phyloP scores from a whole-genome alignment of 331 rosid genomes.

The Ulmus americana region DNA sequence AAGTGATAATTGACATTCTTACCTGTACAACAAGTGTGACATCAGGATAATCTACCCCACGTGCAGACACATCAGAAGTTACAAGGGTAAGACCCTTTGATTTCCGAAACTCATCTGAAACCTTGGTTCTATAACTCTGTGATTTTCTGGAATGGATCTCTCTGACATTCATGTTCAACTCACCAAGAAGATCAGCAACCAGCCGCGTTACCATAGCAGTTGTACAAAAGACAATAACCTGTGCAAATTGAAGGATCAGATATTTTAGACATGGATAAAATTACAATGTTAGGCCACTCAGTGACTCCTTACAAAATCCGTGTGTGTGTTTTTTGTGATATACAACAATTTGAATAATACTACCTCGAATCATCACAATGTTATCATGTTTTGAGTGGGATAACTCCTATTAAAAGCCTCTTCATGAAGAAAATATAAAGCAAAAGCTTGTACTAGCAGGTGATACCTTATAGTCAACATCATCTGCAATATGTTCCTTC shows the following conservation, averaged over 20 bases:
- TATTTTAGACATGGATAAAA: not conserved
- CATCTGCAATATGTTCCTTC: slow-evolving; percentile 84
- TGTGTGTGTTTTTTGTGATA: not conserved
- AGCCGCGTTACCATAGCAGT: slow-evolving; percentile 90
- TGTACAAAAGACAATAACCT: slow-evolving; percentile 97
- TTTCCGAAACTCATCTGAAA: slow-evolving; percentile 90
- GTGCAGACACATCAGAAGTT: slow-evolving; percentile 96
- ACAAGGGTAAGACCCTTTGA: slow-evolving; percentile 87
- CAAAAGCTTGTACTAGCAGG: slow-evolving; percentile 11
- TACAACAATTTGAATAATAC: not conserved
- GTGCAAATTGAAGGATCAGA: slow-evolving; percentile 8
- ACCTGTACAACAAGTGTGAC: slow-evolving; percentile 93
- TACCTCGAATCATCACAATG: not conserved
- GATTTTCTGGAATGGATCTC: slow-evolving; percentile 96
- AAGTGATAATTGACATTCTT: not conserved
- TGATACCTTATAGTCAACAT: slow-evolving; percentile 80
- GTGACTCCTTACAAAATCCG: not conserved
- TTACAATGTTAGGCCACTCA: not conserved
- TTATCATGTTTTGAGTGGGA: not conserved
- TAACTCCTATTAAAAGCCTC: not conserved
- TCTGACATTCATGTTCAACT: slow-evolving; percentile 83
- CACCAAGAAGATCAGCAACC: slow-evolving; percentile 78
- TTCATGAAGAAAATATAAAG: not conserved
- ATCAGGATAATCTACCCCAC: slow-evolving; percentile 97
- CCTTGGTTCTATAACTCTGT: slow-evolving; percentile 82